Evolutionary conservation across 306 rosid genomes (phyloP).

Genomic region (Hippophae tibetana): DNA sequence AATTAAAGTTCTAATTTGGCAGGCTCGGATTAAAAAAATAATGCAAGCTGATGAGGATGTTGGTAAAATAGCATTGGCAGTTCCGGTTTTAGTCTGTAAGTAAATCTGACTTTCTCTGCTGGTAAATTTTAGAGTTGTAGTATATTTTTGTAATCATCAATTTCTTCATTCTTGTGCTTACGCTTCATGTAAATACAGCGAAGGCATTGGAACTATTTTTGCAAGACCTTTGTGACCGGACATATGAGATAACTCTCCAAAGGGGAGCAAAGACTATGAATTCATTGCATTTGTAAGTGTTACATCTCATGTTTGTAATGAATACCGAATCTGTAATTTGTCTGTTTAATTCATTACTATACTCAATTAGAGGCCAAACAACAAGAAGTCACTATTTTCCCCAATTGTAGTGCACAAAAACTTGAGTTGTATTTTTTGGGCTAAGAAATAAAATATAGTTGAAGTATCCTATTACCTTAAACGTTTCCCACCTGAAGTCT

Average conservation of each 20-base stretch:
- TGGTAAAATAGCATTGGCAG: conserved; percentile 92
- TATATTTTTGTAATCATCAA: no score
- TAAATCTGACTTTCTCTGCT: conserved; percentile 13
- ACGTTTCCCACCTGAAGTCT: no score
- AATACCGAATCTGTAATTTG: background rate
- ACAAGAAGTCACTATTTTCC: no score
- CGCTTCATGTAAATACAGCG: conserved; percentile 42
- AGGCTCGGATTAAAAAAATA: conserved; percentile 92
- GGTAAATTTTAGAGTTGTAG: background rate
- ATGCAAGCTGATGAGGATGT: conserved; percentile 99
- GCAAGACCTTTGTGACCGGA: conserved; percentile 97
- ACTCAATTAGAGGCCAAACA: no score
- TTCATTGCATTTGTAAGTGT: conserved; percentile 87
- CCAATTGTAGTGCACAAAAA: no score
- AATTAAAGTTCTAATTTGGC: background rate
- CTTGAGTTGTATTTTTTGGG: no score
- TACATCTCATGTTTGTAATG: background rate
- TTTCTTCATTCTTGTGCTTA: conserved; percentile 11
- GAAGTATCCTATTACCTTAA: no score
- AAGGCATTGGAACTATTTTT: conserved; percentile 87
- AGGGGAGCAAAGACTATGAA: conserved; percentile 98
- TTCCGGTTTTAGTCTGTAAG: conserved; percentile 98
- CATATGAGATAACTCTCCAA: conserved; percentile 86
- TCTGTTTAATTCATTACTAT: background rate
- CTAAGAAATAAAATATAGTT: no score